Evolutionary conservation across 1,284 basidiomycete species (phyloP), one percentile per base, ranked within the genome.

Genomic region (Meira nashicola): DNA sequence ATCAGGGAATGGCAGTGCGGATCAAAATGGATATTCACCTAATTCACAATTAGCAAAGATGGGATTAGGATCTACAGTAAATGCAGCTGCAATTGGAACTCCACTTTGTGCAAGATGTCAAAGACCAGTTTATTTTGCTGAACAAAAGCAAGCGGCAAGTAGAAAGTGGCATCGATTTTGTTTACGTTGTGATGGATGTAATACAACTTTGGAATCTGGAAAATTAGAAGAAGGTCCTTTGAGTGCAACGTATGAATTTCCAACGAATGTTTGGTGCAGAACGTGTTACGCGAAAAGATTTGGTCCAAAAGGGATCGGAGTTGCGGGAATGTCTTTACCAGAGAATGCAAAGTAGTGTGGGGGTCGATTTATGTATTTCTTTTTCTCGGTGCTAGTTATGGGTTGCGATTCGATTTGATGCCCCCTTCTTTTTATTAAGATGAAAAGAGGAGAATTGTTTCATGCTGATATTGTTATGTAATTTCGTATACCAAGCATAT

Each of bases 41-140:
- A 19, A 17, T 39, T 39, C 50, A 23, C 17, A 17, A 19, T 15
- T 41, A 3, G 19, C 12, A 33, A 53, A 53, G 28, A 53, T 41
- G 50, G 50, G 38, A 2, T 28, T 53, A 4, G 50, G 50, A 7
- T 19, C 21, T 25, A 53, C 37, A 6, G 28, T 41, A 54, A 63
- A 62, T 47, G 58, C 65, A 47, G 71, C 68, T 7, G 41, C 43
- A 2, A 60, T 65, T 8, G 73, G 67, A 1, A 76, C 76, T 5
- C 76, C 76, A 1, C 58, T 75, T 8, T 78, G 76, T 48, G 73
- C 71, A 0, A 58, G 76, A 2, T 78, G 76, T 46, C 25, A 44
- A 1, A 61, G 61, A 37, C 67, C 74, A 10, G 76, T 77, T 17
- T 78, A 77, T 57, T 77, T 77, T 64, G 75, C 75, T 17, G 75